phyloP scores from a whole-genome alignment of 2,329 filamentous ascomycete species.

The Exophiala sideris region DNA sequence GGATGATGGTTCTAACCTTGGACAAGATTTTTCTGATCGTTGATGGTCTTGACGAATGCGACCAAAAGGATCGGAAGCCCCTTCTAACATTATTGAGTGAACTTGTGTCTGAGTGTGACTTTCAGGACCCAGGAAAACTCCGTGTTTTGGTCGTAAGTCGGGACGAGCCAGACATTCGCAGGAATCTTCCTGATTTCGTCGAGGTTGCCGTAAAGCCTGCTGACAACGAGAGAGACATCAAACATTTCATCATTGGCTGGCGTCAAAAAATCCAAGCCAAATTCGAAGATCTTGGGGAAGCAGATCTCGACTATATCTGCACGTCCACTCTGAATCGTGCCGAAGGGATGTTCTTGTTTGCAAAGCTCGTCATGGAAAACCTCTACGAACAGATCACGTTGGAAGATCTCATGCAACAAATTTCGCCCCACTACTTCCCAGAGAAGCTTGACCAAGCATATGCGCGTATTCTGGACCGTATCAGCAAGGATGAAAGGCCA shows the following conservation, averaged over 20 bases:
- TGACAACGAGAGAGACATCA: conserved; percentile 33
- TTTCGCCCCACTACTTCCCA: conserved; percentile 21
- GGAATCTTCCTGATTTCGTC: conserved; percentile 25
- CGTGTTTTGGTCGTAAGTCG: conserved; percentile 37
- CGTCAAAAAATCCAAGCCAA: conserved; percentile 17
- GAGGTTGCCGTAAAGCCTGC: conserved; percentile 27
- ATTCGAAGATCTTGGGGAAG: conserved; percentile 15
- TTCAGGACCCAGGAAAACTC: conserved; percentile 25
- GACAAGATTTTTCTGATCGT: conserved; percentile 36
- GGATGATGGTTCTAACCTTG: conserved; percentile 27
- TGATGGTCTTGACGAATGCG: conserved; percentile 47
- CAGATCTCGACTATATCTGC: background rate
- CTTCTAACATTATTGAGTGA: conserved; percentile 32
- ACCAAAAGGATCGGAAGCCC: conserved; percentile 30
- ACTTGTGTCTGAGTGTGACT: conserved; percentile 28
- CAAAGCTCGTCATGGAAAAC: conserved; percentile 29
- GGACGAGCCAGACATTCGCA: conserved; percentile 30
- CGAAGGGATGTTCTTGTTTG: conserved; percentile 31
- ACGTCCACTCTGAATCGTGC: background rate
- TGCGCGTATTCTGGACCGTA: no score
- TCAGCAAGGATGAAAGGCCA: no score
- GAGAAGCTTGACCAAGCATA: no score
- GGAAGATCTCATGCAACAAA: conserved; percentile 24
- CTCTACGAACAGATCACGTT: conserved; percentile 27
- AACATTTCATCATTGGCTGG: conserved; percentile 29